phyloP scores from a whole-genome alignment of 352 stramenopile genomes.

The Phytophthora palmivora region DNA sequence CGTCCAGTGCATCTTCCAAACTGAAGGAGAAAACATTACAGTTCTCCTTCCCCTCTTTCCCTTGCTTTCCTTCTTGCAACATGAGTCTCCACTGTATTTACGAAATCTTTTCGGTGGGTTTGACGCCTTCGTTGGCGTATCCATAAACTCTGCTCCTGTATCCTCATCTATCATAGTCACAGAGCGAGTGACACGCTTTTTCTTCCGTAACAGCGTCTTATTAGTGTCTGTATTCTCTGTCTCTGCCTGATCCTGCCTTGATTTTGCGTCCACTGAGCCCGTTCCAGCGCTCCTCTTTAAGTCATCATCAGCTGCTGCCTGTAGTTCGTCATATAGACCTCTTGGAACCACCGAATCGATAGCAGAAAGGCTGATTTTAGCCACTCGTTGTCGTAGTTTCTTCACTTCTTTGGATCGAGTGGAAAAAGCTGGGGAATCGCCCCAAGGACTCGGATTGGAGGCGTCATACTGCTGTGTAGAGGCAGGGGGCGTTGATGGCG shows the following conservation, averaged over 20 bases:
- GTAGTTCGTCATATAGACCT: background rate
- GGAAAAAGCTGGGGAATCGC: constrained; percentile 15
- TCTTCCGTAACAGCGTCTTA: constrained; percentile 31
- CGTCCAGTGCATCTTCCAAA: constrained; percentile 12
- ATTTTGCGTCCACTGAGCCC: constrained; percentile 9
- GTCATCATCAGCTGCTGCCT: background rate
- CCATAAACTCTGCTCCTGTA: constrained; percentile 43
- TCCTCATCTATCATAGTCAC: constrained; percentile 36
- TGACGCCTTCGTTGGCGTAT: constrained; percentile 49
- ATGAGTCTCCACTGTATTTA: constrained; percentile 21
- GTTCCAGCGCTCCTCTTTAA: constrained; percentile 9
- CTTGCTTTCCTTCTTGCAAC: constrained; percentile 1
- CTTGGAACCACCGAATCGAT: background rate
- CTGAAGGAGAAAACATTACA: constrained; percentile 10
- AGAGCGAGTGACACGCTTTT: constrained; percentile 50
- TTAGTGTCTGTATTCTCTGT: background rate
- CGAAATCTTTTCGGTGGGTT: constrained; percentile 54
- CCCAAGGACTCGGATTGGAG: constrained; percentile 3
- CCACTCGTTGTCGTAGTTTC: constrained; percentile 34
- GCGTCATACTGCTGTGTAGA: constrained; percentile 21
- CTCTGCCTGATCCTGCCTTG: background rate
- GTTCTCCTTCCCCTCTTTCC: constrained; percentile 15
- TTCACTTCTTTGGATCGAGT: constrained; percentile 36
- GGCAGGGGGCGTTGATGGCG: constrained; percentile 4
- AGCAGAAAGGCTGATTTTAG: constrained; percentile 27